Base-by-base conservation (phyloP, 306 rosid genomes). In the Glycine tomentella region DNA sequence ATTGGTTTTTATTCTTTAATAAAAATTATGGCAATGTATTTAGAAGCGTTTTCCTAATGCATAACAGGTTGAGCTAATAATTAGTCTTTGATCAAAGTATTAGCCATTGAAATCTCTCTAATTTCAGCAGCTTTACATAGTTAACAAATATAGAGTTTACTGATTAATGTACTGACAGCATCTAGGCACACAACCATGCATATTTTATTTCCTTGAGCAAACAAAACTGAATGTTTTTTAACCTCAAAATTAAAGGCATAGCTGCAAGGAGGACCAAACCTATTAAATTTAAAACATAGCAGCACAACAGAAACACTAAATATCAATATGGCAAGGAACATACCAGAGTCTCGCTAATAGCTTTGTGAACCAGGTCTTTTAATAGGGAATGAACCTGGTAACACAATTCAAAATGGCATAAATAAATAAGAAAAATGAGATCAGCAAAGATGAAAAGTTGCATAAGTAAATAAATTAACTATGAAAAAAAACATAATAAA, bases 361-460 rank as follows among this genome's bases (percentile, higher is more conserved):
- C 89, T 86, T 89, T 91, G 94, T 93, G 99, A 88, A 90, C 87
- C 20, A 95, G 84, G 69, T 92, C 97, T 78, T 93, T 95, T 75
- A 92, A 82, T 69, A 91, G 8, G 75, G 89, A 44, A 80, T 95
- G 97, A 70, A 91, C 97, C 97, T 92, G 91, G 57, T 78, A 72
- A 74, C 17, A 63, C 81, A 82, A 49, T 74, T 66, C 50, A 78
- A 74, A 75, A 75, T 58, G 75, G 56, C 36, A 55, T 76, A 66
- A 78, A 53, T n/a, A 44, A 73, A 58, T 52, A 75, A 51, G 34
- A 64, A 71, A 14, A 36, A 20, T 3, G 4, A 55, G 38, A 62
- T 36, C 56, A 45, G 75, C 9, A 74, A 72, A 66, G 46, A 6
- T 56, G 12, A 64, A 7, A 77, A 50, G 34, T 64, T 77, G 49